Conservation (phyloP, 257 asterid genomes). For the Verbascum thapsus region DNA sequence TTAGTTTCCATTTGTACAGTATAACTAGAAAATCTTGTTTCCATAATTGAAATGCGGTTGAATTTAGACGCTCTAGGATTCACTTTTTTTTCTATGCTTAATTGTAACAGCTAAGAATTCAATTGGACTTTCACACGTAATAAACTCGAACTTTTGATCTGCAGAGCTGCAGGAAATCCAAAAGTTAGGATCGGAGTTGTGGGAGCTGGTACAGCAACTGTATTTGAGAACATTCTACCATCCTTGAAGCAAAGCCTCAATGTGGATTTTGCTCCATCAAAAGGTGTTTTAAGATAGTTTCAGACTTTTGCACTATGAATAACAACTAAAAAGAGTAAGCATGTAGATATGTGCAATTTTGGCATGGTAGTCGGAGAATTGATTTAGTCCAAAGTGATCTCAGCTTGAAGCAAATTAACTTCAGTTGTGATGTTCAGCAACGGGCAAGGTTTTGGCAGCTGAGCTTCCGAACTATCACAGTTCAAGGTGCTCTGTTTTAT, state of each 20-base stretch:
- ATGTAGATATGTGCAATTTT: constrained; percentile 1
- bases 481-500: constrained; percentile 65
- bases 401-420: constrained; percentile 24
- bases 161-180: constrained; percentile 77
- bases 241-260: constrained; percentile 48
- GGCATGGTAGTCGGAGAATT: background rate
- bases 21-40: too few species aligned
- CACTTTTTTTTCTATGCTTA: too few species aligned
- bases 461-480: constrained; percentile 75
- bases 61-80: too few species aligned
- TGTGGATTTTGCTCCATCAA: constrained; percentile 71
- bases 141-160: constrained; percentile 28
- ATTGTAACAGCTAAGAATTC: too few species aligned
- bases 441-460: constrained; percentile 83
- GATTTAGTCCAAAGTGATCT: constrained; percentile 3
- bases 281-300: constrained; percentile 47
- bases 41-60: too few species aligned
- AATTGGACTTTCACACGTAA: too few species aligned
- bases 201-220: constrained; percentile 80
- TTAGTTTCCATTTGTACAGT: too few species aligned
- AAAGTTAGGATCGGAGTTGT: constrained; percentile 66
- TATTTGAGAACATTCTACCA: constrained; percentile 51
- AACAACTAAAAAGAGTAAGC: background rate
- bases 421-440: constrained; percentile 57
- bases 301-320: constrained; percentile 17